Percentiles rank a stretch among this genome's conserved stretches.
phyloP scores from a whole-genome alignment of 257 asterid species.

The Solanum bukasovii region DNA sequence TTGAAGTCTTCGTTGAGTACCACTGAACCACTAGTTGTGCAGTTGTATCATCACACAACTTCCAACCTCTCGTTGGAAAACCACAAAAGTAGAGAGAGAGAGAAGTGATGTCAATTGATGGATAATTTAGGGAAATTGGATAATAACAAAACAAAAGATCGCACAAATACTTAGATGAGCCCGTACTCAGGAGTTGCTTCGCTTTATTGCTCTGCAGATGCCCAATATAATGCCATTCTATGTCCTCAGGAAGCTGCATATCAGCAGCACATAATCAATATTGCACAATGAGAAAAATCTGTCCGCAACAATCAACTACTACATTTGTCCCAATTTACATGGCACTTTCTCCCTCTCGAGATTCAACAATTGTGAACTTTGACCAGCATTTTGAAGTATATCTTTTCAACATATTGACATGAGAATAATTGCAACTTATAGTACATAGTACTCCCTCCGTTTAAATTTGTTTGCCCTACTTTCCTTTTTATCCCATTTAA shows the following conservation, averaged over 20 bases:
- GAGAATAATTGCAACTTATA: not conserved
- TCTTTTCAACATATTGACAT: not conserved
- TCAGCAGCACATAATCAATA: not conserved
- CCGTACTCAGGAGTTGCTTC: constrained; percentile 55
- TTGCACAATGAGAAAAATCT: not conserved
- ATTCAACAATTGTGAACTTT: not conserved
- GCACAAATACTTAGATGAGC: not conserved
- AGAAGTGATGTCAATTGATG: not conserved
- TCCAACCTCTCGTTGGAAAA: not conserved
- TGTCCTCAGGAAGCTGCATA: constrained; percentile 74
- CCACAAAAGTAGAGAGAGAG: not conserved
- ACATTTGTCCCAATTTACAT: not conserved
- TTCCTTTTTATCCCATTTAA: not conserved
- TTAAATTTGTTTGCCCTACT: not conserved
- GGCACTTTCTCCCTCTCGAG: not conserved
- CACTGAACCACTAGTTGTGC: not conserved
- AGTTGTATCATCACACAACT: not conserved
- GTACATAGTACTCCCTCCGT: not conserved
- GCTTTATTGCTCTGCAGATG: constrained; percentile 90
- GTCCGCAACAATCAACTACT: not conserved
- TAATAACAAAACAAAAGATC: not conserved
- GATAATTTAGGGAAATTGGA: not conserved
- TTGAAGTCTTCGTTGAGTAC: not conserved
- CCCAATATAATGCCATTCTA: constrained; percentile 79
- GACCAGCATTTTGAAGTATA: not conserved